Percentiles rank a stretch among this genome's conserved stretches.
These are phyloP conservation scores for Coniella vitis DNA, from an alignment of 2,329 filamentous ascomycete genomes.

Conservation along the genomic window DNA sequence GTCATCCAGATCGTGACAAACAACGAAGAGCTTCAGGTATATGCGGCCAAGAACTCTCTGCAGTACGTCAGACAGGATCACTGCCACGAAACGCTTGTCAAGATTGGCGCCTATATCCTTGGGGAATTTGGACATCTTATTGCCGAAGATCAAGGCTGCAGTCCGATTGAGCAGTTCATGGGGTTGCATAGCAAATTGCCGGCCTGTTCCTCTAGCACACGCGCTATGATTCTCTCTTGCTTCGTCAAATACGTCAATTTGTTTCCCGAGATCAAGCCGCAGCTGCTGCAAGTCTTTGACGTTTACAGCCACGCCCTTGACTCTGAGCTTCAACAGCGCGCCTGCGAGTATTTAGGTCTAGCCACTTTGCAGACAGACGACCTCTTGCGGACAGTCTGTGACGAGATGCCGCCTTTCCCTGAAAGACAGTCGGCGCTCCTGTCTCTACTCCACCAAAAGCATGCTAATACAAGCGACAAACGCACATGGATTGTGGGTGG, in stretches of 20 bases:
- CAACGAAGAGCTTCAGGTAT: slow-evolving; percentile 96
- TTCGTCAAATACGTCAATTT: slow-evolving; percentile 98
- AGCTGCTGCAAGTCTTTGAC: slow-evolving; percentile 83
- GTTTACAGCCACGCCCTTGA: slow-evolving; percentile 92
- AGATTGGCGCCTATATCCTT: slow-evolving; percentile 93
- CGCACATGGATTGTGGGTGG: slow-evolving; percentile 97
- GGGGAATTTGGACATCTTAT: slow-evolving; percentile 97
- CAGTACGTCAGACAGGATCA: slow-evolving; percentile 88
- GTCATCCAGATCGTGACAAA: slow-evolving; percentile 99
- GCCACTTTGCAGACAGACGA: slow-evolving; percentile 85
- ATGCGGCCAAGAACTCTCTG: slow-evolving; percentile 87
- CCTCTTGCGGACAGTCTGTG: slow-evolving; percentile 84
- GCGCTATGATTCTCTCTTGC: slow-evolving; percentile 88
- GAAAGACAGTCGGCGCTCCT: slow-evolving; percentile 88
- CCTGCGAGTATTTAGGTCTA: slow-evolving; percentile 87
- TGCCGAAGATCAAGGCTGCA: slow-evolving; percentile 84
- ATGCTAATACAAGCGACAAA: slow-evolving; percentile 86
- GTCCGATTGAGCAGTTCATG: slow-evolving; percentile 94
- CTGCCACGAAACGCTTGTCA: slow-evolving; percentile 94
- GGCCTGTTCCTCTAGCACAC: slow-evolving; percentile 79
- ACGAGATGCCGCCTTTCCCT: slow-evolving; percentile 98
- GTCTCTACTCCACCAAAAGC: slow-evolving; percentile 89
- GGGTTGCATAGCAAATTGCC: slow-evolving; percentile 86
- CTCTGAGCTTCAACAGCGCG: slow-evolving; percentile 90
- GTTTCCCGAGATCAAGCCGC: slow-evolving; percentile 96